Percentiles rank a stretch among this genome's conserved stretches.
Evolutionary conservation across 106 monocot genomes (phyloP).

Genomic region (Dioscorea dumetorum): DNA sequence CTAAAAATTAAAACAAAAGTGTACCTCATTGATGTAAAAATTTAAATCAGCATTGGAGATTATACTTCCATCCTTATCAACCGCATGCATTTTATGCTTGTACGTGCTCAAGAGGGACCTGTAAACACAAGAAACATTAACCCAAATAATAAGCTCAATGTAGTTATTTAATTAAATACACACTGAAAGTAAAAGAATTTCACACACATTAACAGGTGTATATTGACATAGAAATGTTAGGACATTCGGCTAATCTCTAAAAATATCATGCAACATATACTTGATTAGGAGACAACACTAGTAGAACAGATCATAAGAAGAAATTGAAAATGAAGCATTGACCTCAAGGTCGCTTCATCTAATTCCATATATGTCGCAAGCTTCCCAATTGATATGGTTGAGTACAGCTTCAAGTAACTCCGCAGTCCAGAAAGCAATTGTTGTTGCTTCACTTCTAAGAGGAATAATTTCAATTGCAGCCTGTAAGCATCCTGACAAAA

Average conservation of each 20-base stretch:
- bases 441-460: constrained; percentile 96
- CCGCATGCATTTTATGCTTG: constrained; percentile 93
- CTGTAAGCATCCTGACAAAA: constrained; percentile 81
- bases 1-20: not conserved
- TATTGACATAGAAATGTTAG: no score
- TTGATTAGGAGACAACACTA: no score
- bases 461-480: constrained; percentile 87
- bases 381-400: constrained; percentile 75
- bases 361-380: constrained; percentile 87
- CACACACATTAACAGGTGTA: no score
- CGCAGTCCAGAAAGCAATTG: constrained; percentile 75
- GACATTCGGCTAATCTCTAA: no score
- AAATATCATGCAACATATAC: no score
- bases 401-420: constrained; percentile 77
- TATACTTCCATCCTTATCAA: constrained; percentile 72
- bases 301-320: not conserved
- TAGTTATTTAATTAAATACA: no score
- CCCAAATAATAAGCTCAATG: no score
- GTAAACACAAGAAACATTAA: constrained; percentile 8
- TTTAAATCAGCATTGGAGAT: constrained; percentile 79
- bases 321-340: not conserved
- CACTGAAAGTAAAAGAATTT: no score
- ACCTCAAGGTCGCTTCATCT: constrained; percentile 84
- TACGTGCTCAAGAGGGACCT: constrained; percentile 91
- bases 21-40: constrained; percentile 80